phyloP scores from a whole-genome alignment of 495 filamentous ascomycete species.

The Cercophora samala region DNA sequence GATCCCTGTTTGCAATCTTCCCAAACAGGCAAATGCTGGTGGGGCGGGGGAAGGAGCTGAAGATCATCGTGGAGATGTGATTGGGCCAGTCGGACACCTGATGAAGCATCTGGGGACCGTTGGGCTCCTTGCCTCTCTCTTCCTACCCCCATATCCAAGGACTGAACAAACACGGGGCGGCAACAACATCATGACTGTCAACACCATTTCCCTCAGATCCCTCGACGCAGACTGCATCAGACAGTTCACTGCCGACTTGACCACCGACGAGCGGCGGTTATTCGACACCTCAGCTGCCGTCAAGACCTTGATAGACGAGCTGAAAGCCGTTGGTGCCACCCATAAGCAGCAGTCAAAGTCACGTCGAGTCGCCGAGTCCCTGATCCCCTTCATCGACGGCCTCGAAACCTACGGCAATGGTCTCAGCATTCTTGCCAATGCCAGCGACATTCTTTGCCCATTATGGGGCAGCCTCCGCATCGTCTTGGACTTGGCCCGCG shows the following conservation, averaged over 20 bases:
- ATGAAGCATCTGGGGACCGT: not conserved
- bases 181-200: not conserved
- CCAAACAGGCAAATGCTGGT: not conserved
- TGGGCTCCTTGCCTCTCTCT: not conserved
- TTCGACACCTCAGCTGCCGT: not conserved
- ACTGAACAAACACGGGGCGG: not conserved
- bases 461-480: conserved; percentile 16
- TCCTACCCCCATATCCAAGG: not conserved
- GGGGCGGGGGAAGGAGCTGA: not conserved
- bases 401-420: conserved; percentile 15
- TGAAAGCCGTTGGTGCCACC: not conserved
- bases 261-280: not conserved
- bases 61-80: too few species aligned
- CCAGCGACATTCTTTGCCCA: conserved; percentile 18
- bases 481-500: conserved; percentile 13
- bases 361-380: conserved; percentile 6
- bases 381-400: conserved; percentile 15
- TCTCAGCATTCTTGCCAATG: conserved; percentile 18
- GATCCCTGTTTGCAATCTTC: not conserved
- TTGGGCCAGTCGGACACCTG: not conserved
- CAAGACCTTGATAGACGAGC: not conserved
- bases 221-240: not conserved
- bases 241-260: not conserved
- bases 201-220: not conserved
- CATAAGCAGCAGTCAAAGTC: conserved; percentile 8